Base-by-base conservation (phyloP, 2,329 filamentous ascomycete species). In the Westerdykella ornata region DNA sequence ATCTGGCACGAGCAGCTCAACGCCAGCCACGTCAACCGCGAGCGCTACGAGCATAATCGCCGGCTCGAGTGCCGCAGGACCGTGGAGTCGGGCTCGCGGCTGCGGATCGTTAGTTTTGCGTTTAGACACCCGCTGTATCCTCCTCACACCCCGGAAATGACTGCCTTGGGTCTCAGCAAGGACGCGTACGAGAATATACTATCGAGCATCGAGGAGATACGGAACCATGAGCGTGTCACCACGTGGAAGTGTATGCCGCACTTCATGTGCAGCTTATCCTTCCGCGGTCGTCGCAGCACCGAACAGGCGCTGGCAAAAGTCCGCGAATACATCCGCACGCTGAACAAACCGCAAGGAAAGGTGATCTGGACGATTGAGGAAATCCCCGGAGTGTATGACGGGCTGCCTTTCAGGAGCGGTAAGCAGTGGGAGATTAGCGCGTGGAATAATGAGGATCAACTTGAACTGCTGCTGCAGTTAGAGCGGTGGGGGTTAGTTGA, bases 281-380 rank as follows among this genome's bases (percentile, higher is more conserved):
- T 33, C 14, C 42, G 42, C 6, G 49, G 47, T 34, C 42, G 39
- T 15, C 39, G 47, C 42, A 44, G 46, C 30, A 38, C 48, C 1
- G 44, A 52, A 16, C 49, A 51, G 15, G 45, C 49, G 1, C 33
- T 54, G 37, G 38, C 42, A 9, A 48, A 53, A 37, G 46, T 54
- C 15, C 50, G 42, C 22, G 49, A 56, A 13, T 59, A 53, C 26
- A 40, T 56, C 29, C 45, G 52, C n/a, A 28, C 46, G 17, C 30
- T 59, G 26, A 59, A 57, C 31, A 42, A 42, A 8, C 35, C 45
- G 8, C 45, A 51, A 20, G 40, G 46, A 18, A 41, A 43, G 5
- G 35, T 56, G 2, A 47, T 59, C 4, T 59, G 56, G 53, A 58
- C 52, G 3, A 49, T 58, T 32, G 53, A 57, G 39, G 48, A 51